A percentile compares a stretch with the other conserved stretches of the same genome.
Evolutionary conservation across 2,329 filamentous ascomycete species (phyloP).

Genomic region (Fusarium vanettenii): DNA sequence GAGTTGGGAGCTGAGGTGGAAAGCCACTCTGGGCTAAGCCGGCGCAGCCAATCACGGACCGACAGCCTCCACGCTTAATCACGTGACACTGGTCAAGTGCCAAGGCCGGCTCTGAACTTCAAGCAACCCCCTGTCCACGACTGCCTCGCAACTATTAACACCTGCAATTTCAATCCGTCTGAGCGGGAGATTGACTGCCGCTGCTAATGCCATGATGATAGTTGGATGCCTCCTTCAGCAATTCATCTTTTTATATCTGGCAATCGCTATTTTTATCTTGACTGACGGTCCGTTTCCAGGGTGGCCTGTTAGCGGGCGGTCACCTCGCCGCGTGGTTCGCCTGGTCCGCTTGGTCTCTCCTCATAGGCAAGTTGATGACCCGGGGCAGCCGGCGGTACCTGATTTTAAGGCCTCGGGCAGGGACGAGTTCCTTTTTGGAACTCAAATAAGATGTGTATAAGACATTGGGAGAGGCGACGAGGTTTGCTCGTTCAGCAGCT

Average conservation of each 20-base stretch:
- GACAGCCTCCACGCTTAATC: neutral
- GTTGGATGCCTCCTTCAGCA: conserved; percentile 6
- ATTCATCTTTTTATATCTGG: neutral
- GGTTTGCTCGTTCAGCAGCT: neutral
- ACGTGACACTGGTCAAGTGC: conserved; percentile 24
- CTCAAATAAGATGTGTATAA: neutral
- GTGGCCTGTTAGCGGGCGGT: conserved; percentile 4
- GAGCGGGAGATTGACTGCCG: neutral
- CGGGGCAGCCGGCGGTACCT: conserved; percentile 25
- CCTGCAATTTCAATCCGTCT: neutral
- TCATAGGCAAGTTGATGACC: conserved; percentile 6
- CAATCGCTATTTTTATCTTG: neutral
- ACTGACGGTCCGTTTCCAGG: neutral
- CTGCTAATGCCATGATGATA: neutral
- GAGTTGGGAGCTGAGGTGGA: conserved; percentile 38
- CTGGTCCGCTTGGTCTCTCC: neutral
- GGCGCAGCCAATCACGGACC: conserved; percentile 29
- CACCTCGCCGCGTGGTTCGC: conserved; percentile 3
- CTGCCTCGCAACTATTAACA: neutral
- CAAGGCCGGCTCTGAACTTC: neutral
- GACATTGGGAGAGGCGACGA: neutral
- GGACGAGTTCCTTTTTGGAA: conserved; percentile 6
- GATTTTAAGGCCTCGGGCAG: conserved; percentile 15
- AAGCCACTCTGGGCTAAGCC: conserved; percentile 22
- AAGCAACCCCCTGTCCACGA: neutral